Base-by-base conservation (phyloP, 2,329 filamentous ascomycete genomes). In the Leptosphaerulina australis region DNA sequence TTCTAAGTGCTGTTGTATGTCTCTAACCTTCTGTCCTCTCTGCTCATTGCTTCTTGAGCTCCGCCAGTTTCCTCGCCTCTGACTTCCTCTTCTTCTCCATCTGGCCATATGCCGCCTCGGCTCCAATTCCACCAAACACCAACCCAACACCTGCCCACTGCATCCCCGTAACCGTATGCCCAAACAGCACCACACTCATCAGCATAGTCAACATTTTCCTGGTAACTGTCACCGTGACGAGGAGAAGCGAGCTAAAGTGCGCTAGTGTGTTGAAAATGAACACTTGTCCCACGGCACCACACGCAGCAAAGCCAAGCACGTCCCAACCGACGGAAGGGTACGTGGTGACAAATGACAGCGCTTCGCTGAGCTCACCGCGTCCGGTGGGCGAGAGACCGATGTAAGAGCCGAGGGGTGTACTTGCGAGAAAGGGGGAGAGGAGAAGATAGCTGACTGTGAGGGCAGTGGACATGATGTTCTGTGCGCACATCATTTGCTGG, bases 201-300 rank as follows among this genome's bases (percentile, higher is more conserved):
- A 97, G 90, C 94, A 99, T 99, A 60, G 93, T 97, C 72, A 97
- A 83, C 94, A 99, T 99, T 79, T 99, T 99, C 68, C 94, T 83
- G 35, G 94, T 99, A 35, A 99, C 94, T 2, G 91, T 99, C 2
- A 99, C 92, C 4, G 94, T 97, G 33, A 97, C 93, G 39, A 99
- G 84, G 41, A 97, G 82, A 38, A 99, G 83, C 8, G 88, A 94
- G 8, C 90, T 94, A 77, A 97, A 99, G 39, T 89, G 90, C 11
- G 91, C 88, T 5, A 99, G 83, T 0, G 94, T 97, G 76, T 96
- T 92, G 80, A 96, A 75, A 62, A 99, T 97, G 68, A 99, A 99
- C 10, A 99, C 86, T 75, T 99, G 94, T 3, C 94, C 94, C 3
- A 99, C 79, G 24, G 93, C 94, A 44, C 94, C 94, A 68, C 91